A percentile compares a stretch with the other conserved stretches of the same genome.
Evolutionary conservation across 2,329 filamentous ascomycete species (phyloP).

Genomic region (Lanzia echinophila): DNA sequence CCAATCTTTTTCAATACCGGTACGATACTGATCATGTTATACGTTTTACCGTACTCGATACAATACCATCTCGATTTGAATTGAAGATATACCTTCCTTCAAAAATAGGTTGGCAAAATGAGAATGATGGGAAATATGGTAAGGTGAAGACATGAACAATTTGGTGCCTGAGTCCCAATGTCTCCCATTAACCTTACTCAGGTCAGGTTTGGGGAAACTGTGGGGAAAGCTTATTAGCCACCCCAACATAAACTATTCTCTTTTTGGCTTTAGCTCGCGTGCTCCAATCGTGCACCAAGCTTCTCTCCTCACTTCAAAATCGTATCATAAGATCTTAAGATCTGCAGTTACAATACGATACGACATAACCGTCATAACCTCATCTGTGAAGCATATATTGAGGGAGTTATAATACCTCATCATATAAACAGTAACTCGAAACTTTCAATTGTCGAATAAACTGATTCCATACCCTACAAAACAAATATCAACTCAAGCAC

Average conservation of each 20-base stretch:
- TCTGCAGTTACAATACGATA: neutral
- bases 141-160: no score
- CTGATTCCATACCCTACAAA: neutral
- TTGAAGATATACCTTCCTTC: no score
- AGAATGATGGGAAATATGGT: no score
- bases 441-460: neutral
- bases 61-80: no score
- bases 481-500: neutral
- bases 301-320: neutral
- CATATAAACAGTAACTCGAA: neutral
- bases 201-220: neutral
- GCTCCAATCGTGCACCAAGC: neutral
- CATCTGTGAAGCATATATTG: neutral
- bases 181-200: no score
- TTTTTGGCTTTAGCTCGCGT: constrained; percentile 3
- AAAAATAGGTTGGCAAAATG: no score
- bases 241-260: neutral
- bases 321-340: neutral
- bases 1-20: no score
- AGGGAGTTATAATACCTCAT: neutral
- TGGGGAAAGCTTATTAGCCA: neutral
- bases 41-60: no score
- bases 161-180: no score
- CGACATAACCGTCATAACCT: neutral
- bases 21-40: no score